Conservation (phyloP, 176 grass and related monocot genomes). For the Thalia dealbata region DNA sequence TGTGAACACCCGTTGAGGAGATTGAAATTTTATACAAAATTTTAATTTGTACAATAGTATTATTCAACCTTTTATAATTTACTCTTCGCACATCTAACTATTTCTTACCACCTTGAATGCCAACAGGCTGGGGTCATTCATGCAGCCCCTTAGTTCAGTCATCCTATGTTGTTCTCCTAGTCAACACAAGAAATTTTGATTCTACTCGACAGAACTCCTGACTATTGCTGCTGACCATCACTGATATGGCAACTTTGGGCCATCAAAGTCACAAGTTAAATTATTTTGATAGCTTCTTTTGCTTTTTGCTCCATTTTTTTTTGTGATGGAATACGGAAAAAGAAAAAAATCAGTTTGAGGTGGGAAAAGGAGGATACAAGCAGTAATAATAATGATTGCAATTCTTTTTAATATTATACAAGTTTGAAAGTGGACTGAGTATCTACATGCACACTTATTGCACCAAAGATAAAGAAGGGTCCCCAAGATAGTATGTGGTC, state of each 20-base stretch:
- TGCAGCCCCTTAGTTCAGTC: neutral
- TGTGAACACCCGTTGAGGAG: neutral
- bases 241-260: neutral
- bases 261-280: neutral
- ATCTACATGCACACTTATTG: conserved; percentile 5
- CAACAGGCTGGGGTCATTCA: neutral
- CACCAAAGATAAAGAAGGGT: neutral
- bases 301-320: neutral
- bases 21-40: too few relatives aligned
- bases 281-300: neutral
- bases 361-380: conserved; percentile 4
- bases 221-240: neutral
- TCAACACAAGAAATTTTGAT: neutral
- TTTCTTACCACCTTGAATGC: neutral
- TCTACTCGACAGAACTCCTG: neutral
- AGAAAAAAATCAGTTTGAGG: conserved; percentile 1
- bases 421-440: neutral
- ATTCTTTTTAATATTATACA: conserved; percentile 1
- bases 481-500: neutral
- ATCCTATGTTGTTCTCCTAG: neutral
- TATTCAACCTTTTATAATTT: too few relatives aligned
- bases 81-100: neutral
- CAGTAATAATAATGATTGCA: neutral
- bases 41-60: too few relatives aligned
- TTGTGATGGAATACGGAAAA: neutral